Percentiles rank a stretch among this genome's conserved stretches.
phyloP scores from a whole-genome alignment of 345 rosid species.

The Bretschneidera sinensis region DNA sequence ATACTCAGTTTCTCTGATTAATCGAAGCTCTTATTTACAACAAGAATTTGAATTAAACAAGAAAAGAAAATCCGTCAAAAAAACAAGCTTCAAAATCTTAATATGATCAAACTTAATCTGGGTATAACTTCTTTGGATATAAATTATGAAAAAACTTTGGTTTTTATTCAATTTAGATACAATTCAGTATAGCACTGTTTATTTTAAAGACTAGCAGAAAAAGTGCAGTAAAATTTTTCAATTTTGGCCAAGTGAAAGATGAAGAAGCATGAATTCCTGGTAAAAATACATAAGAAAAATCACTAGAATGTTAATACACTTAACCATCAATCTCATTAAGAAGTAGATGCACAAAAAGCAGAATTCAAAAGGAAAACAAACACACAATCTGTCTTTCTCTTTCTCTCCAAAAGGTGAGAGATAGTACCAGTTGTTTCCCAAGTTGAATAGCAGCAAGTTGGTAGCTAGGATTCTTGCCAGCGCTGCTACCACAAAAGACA shows the following conservation, averaged over 20 bases:
- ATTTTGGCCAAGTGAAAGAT: background rate
- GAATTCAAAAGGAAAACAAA: background rate
- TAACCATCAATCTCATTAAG: too few relatives aligned
- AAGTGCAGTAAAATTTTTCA: too few relatives aligned
- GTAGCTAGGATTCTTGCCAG: slow-evolving; percentile 66
- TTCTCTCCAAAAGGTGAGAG: background rate
- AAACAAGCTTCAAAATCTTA: background rate
- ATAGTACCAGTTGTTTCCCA: slow-evolving; percentile 52
- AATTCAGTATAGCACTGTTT: too few relatives aligned
- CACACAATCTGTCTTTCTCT: background rate
- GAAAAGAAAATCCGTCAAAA: too few relatives aligned
- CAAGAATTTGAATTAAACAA: too few relatives aligned
- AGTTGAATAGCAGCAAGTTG: slow-evolving; percentile 70
- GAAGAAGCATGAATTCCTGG: background rate
- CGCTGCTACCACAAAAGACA: slow-evolving; percentile 75
- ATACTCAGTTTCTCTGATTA: too few relatives aligned
- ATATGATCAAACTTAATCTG: background rate
- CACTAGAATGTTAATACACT: too few relatives aligned
- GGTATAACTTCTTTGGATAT: background rate
- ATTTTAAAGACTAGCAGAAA: too few relatives aligned
- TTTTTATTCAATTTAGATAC: too few relatives aligned
- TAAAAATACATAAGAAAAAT: too few relatives aligned
- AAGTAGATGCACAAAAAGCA: too few relatives aligned
- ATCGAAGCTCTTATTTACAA: too few relatives aligned
- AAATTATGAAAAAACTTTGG: background rate